A percentile compares a stretch with the other conserved stretches of the same genome.
Conservation (phyloP, 768 basidiomycete species). For the Panaeolus papilionaceus region DNA sequence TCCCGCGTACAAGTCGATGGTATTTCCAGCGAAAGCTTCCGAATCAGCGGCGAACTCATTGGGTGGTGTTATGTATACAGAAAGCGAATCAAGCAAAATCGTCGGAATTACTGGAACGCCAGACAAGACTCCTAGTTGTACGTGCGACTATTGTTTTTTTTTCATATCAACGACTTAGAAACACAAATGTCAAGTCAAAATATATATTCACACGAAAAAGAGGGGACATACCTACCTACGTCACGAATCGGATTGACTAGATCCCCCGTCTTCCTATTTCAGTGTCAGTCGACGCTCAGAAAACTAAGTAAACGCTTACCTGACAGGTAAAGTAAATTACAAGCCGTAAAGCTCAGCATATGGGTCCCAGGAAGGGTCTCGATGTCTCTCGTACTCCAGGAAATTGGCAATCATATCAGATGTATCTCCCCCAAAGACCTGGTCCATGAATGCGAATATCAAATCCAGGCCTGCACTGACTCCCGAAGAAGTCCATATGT, state of each 20-base stretch:
- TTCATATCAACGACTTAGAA: conserved; percentile 5
- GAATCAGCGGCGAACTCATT: conserved; percentile 11
- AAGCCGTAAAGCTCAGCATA: conserved; percentile 41
- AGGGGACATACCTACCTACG: conserved; percentile 9
- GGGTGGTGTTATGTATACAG: conserved; percentile 4
- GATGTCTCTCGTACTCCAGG: conserved; percentile 47
- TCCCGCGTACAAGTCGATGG: background rate
- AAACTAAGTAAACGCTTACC: conserved; percentile 5
- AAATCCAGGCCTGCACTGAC: conserved; percentile 52
- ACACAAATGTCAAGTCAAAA: conserved; percentile 11
- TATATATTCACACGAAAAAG: conserved; percentile 9
- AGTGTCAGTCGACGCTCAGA: conserved; percentile 8
- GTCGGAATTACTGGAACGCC: conserved; percentile 14
- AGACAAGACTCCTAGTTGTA: conserved; percentile 12
- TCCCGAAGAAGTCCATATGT: conserved; percentile 55
- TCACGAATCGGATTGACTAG: conserved; percentile 7
- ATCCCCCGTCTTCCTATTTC: conserved; percentile 7
- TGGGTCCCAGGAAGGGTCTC: conserved; percentile 45
- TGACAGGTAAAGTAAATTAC: conserved; percentile 17
- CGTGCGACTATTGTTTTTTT: conserved; percentile 13
- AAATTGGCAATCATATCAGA: conserved; percentile 37
- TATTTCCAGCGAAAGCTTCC: conserved; percentile 14
- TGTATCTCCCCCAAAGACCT: conserved; percentile 42
- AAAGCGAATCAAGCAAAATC: conserved; percentile 1
- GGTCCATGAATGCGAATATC: conserved; percentile 41